Evolutionary conservation across 2,329 filamentous ascomycete genomes (phyloP), one percentile per base, ranked within the genome.

Genomic region (Hypoxylon rubiginosum): DNA sequence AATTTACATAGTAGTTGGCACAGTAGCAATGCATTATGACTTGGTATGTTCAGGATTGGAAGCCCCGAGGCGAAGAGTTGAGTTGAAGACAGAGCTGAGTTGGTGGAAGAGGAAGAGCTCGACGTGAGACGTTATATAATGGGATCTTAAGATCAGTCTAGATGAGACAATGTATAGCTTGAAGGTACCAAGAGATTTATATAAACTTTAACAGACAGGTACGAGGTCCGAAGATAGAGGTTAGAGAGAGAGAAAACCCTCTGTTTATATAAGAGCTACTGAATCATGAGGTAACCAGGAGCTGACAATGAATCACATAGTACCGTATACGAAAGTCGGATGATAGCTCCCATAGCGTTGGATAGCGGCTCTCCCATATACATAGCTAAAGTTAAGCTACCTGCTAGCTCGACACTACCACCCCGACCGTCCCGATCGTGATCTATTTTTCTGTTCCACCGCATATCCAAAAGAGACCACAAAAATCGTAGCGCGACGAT

Each of bases 1-100:
- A 9, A 69, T 72, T 61, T 39, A 75, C 73, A 41, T 75, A 77
- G 62, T 72, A 77, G 67, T 75, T 77, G 28, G 72, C 74, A 52
- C 73, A 76, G 30, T 75, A 75, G 68, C 69, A 76, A 63, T 69
- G 39, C 73, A 74, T 76, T 4, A 54, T 72, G 51, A 39, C 21
- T 24, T 24, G 21, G 21, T 24, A 15, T 21, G 8, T 7, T 45
- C n/a, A 17, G 39, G 49, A 11, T 24, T 39, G 4, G 28, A 26
- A 56, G 41, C 24, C 39, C 4, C 5, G 5, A 52, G 58, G 56
- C 59, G 34, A 67, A 32, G n/a, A 51, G 26, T 26, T 13, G 21
- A 56, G 36, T 21, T 30, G 11, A 9, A 43, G 21, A 24, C 21
- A 26, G 51, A 24, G 32, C 15, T 21, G 39, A 4, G n/a, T 8